Conservation (phyloP, 345 rosid species). For the Hirschfeldia incana region DNA sequence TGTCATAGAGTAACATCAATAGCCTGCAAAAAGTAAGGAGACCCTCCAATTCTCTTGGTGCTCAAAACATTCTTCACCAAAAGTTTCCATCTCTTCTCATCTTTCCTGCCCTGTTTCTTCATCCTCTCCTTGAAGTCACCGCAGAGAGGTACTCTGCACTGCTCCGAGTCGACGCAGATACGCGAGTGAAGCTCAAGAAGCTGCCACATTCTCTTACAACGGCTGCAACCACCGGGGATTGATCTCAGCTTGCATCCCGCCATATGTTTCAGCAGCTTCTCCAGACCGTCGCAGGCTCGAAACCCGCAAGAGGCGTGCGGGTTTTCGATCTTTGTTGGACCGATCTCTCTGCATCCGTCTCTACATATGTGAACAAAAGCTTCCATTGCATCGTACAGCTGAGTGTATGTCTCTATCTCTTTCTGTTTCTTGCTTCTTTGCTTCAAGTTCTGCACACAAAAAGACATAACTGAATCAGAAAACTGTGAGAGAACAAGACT, state of each 20-base stretch:
- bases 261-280: slow-evolving; percentile 71
- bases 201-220: slow-evolving; percentile 96
- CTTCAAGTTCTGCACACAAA: slow-evolving; percentile 46
- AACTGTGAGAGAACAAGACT: neutral
- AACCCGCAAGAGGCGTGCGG: slow-evolving; percentile 56
- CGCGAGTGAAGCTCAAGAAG: slow-evolving; percentile 80
- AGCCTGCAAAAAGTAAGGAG: slow-evolving; percentile 53
- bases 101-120: slow-evolving; percentile 71
- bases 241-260: slow-evolving; percentile 64
- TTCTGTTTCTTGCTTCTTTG: slow-evolving; percentile 55
- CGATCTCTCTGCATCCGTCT: slow-evolving; percentile 85
- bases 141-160: slow-evolving; percentile 80
- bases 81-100: slow-evolving; percentile 68
- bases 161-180: slow-evolving; percentile 59
- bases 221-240: slow-evolving; percentile 75
- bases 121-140: slow-evolving; percentile 69
- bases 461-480: neutral
- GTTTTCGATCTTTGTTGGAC: slow-evolving; percentile 67
- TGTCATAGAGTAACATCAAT: slow-evolving; percentile 33
- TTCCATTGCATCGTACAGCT: slow-evolving; percentile 83
- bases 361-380: slow-evolving; percentile 88
- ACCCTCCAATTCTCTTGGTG: slow-evolving; percentile 57
- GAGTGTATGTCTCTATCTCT: slow-evolving; percentile 63
- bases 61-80: slow-evolving; percentile 68
- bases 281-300: slow-evolving; percentile 73